Percentiles rank a stretch among this genome's conserved stretches.
Evolutionary conservation across 805 yeast genomes (phyloP).

Genomic region (Yarrowia yakushimensis): DNA sequence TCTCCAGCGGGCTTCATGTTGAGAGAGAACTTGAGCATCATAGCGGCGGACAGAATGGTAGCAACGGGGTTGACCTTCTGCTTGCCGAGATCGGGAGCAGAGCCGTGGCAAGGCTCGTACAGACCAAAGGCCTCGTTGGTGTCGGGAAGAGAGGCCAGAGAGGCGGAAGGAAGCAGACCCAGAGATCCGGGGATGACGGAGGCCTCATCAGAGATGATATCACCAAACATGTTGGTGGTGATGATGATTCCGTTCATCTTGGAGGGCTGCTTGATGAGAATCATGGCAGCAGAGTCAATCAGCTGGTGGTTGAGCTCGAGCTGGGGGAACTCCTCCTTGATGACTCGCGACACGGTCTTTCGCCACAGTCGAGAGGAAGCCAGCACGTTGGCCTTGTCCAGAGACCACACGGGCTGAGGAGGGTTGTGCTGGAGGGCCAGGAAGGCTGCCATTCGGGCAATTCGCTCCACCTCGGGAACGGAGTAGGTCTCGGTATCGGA

Average conservation of each 20-base stretch:
- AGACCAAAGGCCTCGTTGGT: constrained; percentile 90
- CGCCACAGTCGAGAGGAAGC: constrained; percentile 98
- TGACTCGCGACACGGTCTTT: constrained; percentile 81
- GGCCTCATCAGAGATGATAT: constrained; percentile 96
- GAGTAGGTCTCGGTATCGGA: constrained; percentile 92
- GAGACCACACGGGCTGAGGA: constrained; percentile 91
- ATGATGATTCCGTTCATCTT: constrained; percentile 87
- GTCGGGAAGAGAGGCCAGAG: constrained; percentile 95
- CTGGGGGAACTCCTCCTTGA: constrained; percentile 85
- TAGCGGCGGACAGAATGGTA: constrained; percentile 90
- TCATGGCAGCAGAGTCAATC: constrained; percentile 99
- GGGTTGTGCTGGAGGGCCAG: constrained; percentile 90
- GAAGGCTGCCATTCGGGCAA: constrained; percentile 97
- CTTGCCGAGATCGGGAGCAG: constrained; percentile 88
- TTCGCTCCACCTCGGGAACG: constrained; percentile 88
- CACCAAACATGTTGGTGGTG: constrained; percentile 97
- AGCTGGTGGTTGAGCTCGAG: constrained; percentile 86
- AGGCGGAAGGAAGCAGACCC: constrained; percentile 93
- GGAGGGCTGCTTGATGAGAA: constrained; percentile 85
- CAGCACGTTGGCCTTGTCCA: constrained; percentile 95
- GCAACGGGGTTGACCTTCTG: constrained; percentile 95
- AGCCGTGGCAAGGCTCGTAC: constrained; percentile 98
- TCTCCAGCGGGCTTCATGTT: constrained; percentile 79
- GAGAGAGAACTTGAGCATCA: constrained; percentile 93
- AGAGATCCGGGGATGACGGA: constrained; percentile 96